Base-by-base conservation (phyloP, 352 stramenopile genomes). In the Pythium chondricola region DNA sequence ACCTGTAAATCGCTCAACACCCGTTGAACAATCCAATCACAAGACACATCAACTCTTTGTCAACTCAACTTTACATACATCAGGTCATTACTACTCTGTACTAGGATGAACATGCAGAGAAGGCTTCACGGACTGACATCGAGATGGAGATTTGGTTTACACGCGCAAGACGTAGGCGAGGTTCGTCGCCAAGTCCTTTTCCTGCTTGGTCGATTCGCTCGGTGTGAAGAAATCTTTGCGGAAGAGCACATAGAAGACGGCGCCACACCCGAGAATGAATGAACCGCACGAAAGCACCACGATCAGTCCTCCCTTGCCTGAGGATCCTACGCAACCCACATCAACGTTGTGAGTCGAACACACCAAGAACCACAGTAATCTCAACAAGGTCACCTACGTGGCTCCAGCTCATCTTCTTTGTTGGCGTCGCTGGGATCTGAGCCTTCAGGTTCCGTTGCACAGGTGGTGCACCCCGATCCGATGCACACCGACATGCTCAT, bases 171-270 rank as follows among this genome's bases (percentile, higher is more conserved):
- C 73, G 42, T 81, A 83, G 24, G 71, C 65, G 16, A 86, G 43
- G 42, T 74, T 75, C 5, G 71, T 67, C 6, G 60, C 61, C 16
- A 81, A 24, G 20, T 84, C 75, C 27, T 83, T 80, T 39, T 83
- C 74, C 8, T 53, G 61, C 45, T 81, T 84, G 18, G 61, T 58
- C 9, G 47, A 45, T 29, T 74, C 58, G n/a, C 35, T 53, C 2
- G 59, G 47, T n/a, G 49, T 46, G 24, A 55, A 69, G 44, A 63
- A 74, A 36, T 65, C 63, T 56, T 56, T 71, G 16, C 65, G 67
- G 41, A 71, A 61, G 21, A 86, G 46, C 14, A 69, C 10, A 56
- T 70, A 68, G 27, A 82, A 52, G 20, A 80, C 52, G 0, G 55
- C 21, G 18, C 40, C 49, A 42, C 67, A 74, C 8, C 71, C 71